Base-by-base conservation (phyloP, 2,329 filamentous ascomycete genomes). In the Neonectria neomacrospora region DNA sequence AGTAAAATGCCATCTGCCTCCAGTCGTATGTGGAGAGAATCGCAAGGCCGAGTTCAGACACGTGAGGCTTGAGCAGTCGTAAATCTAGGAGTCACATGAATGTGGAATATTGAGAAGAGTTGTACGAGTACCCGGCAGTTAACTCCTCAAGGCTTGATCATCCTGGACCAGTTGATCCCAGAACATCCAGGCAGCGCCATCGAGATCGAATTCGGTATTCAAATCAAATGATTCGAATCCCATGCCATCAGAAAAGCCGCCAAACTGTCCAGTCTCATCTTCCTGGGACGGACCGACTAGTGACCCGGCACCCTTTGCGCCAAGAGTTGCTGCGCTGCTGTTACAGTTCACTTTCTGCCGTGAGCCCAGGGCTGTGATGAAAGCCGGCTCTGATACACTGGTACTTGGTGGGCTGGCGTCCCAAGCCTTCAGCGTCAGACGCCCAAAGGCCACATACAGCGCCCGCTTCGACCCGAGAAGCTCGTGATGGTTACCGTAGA, bases 391-490 rank as follows among this genome's bases (percentile, higher is more conserved):
- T 3, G 59, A 32, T 2, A 22, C 48, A 3, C 20, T 30, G 8
- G 20, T 32, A 5, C 62, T 58, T 9, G 52, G 63, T 10, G 60
- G 65, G 16, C 65, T 66, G 3, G 65, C 65, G 23, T 73, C 67
- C 77, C 76, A 79, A 2, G 75, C 77, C 51, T 76, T 77, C 18
- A 79, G 47, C 14, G 76, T 73, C 14, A 78, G 67, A 2, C 69
- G 66, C 22, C 74, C 64, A 59, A 78, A 71, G 2, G 73, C 72
- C 3, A 71, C 59, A 57, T 77, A 65, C 23, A 79, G 64, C 5
- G 74, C 70, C 3, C 72, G 68, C 58, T 68, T 73, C 2, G 69
- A 63, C 3, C 71, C 63, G 10, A 75, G 48, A 23, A 78, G 66
- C 39, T 78, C 74, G 9, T 62, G 59, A 22, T 77, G 76, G 42